These are phyloP conservation scores for Cladosporium oxysporum DNA, from an alignment of 2,329 filamentous ascomycete genomes.

Conservation along the genomic window DNA sequence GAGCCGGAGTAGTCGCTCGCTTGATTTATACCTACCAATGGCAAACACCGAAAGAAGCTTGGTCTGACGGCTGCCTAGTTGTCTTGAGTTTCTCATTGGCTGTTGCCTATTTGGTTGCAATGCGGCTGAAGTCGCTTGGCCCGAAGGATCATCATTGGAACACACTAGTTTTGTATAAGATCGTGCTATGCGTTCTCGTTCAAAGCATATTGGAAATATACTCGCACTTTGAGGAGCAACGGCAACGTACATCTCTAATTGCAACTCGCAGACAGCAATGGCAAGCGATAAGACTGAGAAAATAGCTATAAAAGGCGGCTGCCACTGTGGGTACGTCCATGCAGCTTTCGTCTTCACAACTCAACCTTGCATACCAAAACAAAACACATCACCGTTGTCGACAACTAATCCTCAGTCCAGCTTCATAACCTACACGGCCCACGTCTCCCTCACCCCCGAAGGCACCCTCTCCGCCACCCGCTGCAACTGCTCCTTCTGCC, in stretches of 20 bases:
- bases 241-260: background rate
- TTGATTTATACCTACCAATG: background rate
- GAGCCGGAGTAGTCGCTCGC: background rate
- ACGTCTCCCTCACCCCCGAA: slow-evolving; percentile 1
- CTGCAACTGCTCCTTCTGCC: slow-evolving; percentile 21
- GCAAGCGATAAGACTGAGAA: background rate
- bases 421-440: slow-evolving; percentile 19
- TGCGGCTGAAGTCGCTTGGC: background rate
- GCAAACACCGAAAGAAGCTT: background rate
- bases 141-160: background rate
- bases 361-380: background rate
- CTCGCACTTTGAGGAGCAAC: too few species aligned
- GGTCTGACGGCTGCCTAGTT: background rate
- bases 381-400: background rate
- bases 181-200: background rate
- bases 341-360: background rate
- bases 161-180: background rate
- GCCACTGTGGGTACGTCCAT: slow-evolving; percentile 16
- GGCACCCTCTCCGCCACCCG: slow-evolving; percentile 11
- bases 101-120: background rate
- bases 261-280: background rate
- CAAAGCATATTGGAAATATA: background rate
- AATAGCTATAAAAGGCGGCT: slow-evolving; percentile 10
- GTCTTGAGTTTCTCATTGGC: background rate
- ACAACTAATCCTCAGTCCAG: background rate